Conservation (phyloP, 148 eudicot species). For the Cornus kousa region DNA sequence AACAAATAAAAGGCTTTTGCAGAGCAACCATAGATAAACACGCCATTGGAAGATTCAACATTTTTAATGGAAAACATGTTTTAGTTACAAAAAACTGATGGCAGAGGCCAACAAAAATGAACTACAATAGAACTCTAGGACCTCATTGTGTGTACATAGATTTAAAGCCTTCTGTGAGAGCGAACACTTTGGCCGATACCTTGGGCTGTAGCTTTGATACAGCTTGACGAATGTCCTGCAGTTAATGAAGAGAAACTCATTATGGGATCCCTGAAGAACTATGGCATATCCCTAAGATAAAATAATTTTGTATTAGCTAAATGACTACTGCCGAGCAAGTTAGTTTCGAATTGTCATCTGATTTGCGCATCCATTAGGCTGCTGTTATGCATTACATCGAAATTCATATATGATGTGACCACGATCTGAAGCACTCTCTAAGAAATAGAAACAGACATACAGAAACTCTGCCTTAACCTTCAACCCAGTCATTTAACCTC, state of each 20-base stretch:
- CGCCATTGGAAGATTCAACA: no score
- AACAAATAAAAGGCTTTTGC: no score
- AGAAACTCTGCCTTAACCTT: background rate
- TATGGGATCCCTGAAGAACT: no score
- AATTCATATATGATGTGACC: background rate
- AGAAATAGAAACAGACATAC: no score
- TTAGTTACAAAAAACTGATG: background rate
- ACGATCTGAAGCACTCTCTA: background rate
- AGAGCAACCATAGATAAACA: no score
- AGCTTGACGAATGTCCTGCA: conserved; percentile 89
- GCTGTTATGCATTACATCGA: background rate
- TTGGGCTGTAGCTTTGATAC: conserved; percentile 77
- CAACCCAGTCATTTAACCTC: no score
- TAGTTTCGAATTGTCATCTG: no score
- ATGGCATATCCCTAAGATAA: background rate
- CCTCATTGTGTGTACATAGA: conserved; percentile 27
- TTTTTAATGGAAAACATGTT: background rate
- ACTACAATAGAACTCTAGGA: conserved; percentile 8
- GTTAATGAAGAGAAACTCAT: background rate
- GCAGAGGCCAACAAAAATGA: background rate
- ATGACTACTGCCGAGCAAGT: background rate
- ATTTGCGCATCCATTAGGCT: background rate
- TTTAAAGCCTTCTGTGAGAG: conserved; percentile 90
- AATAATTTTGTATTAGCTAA: background rate
- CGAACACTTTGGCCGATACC: conserved; percentile 79